Percentiles rank a stretch among this genome's conserved stretches.
Evolutionary conservation across 805 yeast species (phyloP).

Genomic region (Candida palmyrensis): DNA sequence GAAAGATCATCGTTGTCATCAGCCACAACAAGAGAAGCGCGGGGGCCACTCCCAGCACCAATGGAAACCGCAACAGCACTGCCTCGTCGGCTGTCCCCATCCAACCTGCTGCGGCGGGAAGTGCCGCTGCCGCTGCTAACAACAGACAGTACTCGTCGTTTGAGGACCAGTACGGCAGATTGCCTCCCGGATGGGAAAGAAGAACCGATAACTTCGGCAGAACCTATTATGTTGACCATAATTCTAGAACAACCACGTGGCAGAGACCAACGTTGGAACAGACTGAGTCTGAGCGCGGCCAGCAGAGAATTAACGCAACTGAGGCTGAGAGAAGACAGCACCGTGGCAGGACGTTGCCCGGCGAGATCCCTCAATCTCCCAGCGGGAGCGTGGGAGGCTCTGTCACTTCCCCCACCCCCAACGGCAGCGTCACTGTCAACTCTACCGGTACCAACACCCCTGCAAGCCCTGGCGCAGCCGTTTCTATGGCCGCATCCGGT

Average conservation of each 20-base stretch:
- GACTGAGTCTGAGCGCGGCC: conserved; percentile 63
- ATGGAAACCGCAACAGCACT: too few species aligned
- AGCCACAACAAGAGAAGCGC: conserved; percentile 36
- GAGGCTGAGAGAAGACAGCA: conserved; percentile 90
- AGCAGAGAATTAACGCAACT: conserved; percentile 60
- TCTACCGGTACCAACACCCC: conserved; percentile 43
- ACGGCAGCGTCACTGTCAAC: conserved; percentile 47
- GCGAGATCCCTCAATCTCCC: conserved; percentile 37
- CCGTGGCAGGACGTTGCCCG: conserved; percentile 86
- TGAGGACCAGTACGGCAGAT: conserved; percentile 93
- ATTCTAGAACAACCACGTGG: conserved; percentile 98
- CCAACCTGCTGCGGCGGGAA: conserved; percentile 9
- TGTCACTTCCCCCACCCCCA: too few species aligned
- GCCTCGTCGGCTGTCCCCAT: conserved; percentile 8
- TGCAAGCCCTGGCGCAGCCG: conserved; percentile 64
- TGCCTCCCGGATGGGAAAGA: conserved; percentile 99
- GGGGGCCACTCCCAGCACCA: conserved; percentile 11
- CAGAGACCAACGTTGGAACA: conserved; percentile 86
- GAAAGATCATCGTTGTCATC: conserved; percentile 77
- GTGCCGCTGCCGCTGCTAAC: conserved; percentile 12
- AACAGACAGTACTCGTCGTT: conserved; percentile 81
- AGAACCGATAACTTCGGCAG: conserved; percentile 97
- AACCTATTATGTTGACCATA: conserved; percentile 96
- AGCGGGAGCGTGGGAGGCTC: conserved; percentile 10
- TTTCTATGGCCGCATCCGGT: conserved; percentile 67